Conservation (phyloP, 805 yeast genomes). For the Sungouiella thailandica region DNA sequence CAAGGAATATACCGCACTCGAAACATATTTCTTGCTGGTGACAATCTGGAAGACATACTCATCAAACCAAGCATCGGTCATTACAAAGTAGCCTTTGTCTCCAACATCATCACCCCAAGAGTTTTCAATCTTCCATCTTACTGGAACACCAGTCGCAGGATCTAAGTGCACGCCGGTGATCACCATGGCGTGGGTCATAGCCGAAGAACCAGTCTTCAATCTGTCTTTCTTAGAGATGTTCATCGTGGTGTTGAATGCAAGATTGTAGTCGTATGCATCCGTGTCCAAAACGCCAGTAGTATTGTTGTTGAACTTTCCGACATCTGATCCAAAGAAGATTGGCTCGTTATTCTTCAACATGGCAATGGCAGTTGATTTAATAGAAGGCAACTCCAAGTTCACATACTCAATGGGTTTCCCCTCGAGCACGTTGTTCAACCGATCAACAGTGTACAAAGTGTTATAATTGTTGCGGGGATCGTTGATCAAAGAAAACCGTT, state of each 20-base stretch:
- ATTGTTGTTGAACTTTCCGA: conserved; percentile 70
- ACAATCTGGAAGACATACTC: conserved; percentile 41
- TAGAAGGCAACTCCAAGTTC: conserved; percentile 54
- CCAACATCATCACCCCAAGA: conserved; percentile 41
- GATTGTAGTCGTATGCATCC: conserved; percentile 60
- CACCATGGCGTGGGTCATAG: conserved; percentile 90
- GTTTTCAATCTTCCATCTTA: conserved; percentile 42
- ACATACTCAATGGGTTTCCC: conserved; percentile 70
- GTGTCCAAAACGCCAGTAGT: conserved; percentile 68
- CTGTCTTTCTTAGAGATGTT: conserved; percentile 61
- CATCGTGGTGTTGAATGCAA: conserved; percentile 49
- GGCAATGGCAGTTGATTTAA: conserved; percentile 59
- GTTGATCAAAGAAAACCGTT: conserved; percentile 63
- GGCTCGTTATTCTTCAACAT: conserved; percentile 71
- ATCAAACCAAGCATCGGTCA: conserved; percentile 42
- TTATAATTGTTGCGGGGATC: conserved; percentile 77
- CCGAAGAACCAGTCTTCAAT: conserved; percentile 62
- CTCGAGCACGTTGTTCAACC: conserved; percentile 67
- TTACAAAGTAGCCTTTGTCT: conserved; percentile 37
- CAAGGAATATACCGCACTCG: conserved; percentile 29
- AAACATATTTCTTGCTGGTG: conserved; percentile 33
- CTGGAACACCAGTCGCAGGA: conserved; percentile 33
- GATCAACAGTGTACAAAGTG: conserved; percentile 62
- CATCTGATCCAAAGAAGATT: conserved; percentile 84
- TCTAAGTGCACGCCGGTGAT: conserved; percentile 78